Base-by-base conservation (phyloP, 2,329 filamentous ascomycete species). In the Diplodia corticola region DNA sequence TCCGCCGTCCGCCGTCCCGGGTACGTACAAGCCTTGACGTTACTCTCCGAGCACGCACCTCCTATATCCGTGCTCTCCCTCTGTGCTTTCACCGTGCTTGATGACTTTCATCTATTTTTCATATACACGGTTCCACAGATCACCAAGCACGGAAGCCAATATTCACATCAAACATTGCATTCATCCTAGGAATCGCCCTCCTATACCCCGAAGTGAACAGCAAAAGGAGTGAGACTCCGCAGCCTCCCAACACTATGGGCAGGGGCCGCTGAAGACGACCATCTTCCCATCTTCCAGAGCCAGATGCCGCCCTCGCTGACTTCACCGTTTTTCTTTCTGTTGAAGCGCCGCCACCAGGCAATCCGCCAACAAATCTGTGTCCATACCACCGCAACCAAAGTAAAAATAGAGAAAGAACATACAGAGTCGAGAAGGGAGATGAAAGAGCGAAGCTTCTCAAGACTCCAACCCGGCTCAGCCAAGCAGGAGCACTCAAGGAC, bases 101-200 rank as follows among this genome's bases (percentile, higher is more conserved):
- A 60, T 60, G 54, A 44, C 22, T 44, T 44, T 26, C n/a, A 24
- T 26, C 20, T 44, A 17, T 15, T n/a, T 40, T 60, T n/a, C 51
- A 46, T 30, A 46, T 46, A 33, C 20, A 24, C 26, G 28, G 33
- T 17, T 17, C 37, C 55, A 60, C 55, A 48, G 55, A 46, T 60
- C 55, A 60, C 55, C 55, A 30, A 20, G 55, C 55, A 60, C 55
- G 37, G 55, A 60, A 60, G 55, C 37, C 55, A 60, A 60, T 60
- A 60, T 60, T 60, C 55, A 60, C 55, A 37, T 60, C 55, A 60
- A 60, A 60, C 55, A 60, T 60, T 60, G 55, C 55, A 60, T 60
- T 60, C 55, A 60, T 60, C 55, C 55, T 60, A 60, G 55, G 37
- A 60, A 48, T 26, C 55, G 55, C 55, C 37, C 55, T 46, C 37